phyloP scores from a whole-genome alignment of 129 eudicot genomes.

The Kitagawia praeruptora region DNA sequence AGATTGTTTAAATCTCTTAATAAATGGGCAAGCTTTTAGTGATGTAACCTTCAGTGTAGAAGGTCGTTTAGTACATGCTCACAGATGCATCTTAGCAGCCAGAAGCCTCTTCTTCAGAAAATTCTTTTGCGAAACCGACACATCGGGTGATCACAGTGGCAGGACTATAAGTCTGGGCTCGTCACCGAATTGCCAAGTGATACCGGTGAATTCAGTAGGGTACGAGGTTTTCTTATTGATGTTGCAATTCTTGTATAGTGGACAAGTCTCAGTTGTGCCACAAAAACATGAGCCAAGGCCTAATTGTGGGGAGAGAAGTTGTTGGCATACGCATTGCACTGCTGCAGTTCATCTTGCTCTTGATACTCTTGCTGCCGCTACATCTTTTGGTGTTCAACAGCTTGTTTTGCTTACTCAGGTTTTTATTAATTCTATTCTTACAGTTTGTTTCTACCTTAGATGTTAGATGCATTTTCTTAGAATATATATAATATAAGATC shows the following conservation, averaged over 20 bases:
- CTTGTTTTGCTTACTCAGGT: conserved; percentile 93
- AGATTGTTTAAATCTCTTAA: conserved; percentile 79
- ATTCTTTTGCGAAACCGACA: conserved; percentile 44
- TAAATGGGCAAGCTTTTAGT: conserved; percentile 94
- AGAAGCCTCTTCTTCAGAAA: conserved; percentile 80
- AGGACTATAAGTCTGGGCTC: conserved; percentile 10
- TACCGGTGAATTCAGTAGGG: conserved; percentile 86
- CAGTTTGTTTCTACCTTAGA: no score
- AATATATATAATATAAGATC: no score
- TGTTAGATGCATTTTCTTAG: no score
- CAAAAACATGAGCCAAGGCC: conserved; percentile 91
- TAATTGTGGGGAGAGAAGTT: conserved; percentile 84
- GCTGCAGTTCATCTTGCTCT: conserved; percentile 99
- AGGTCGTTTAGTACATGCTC: conserved; percentile 91
- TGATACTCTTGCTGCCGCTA: conserved; percentile 83
- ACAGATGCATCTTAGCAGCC: conserved; percentile 86
- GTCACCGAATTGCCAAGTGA: conserved; percentile 42
- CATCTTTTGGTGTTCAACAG: conserved; percentile 95
- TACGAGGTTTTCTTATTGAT: conserved; percentile 87
- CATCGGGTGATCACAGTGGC: conserved; percentile 11
- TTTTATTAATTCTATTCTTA: background rate
- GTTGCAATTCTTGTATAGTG: conserved; percentile 92
- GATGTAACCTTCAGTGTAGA: conserved; percentile 93
- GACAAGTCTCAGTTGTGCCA: conserved; percentile 89
- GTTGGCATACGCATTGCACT: conserved; percentile 98